Conservation (phyloP, 139 green algal genomes). For the Closterium sp. region DNA sequence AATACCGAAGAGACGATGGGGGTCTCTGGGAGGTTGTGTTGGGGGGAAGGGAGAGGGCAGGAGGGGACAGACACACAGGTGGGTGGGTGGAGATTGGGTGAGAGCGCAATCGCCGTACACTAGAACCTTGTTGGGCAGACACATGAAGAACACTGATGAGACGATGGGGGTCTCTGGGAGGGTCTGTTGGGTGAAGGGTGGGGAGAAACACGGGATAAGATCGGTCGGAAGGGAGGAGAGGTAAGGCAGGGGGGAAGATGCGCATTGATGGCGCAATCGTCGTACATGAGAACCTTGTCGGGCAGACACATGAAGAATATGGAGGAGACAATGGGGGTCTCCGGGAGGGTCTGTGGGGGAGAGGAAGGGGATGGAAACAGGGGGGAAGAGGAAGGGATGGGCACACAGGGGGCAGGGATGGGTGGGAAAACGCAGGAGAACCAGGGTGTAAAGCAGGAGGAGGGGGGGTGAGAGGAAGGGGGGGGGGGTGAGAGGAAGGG, state of each 20-base stretch:
- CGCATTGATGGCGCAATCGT: not conserved
- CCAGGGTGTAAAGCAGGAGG: too few relatives aligned
- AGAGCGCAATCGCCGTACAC: conserved; percentile 70
- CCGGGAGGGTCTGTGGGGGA: conserved; percentile 38
- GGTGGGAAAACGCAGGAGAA: too few relatives aligned
- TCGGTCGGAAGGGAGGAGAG: not conserved
- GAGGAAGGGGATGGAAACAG: not conserved
- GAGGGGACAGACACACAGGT: not conserved
- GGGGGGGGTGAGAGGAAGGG: too few relatives aligned
- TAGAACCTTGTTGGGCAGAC: conserved; percentile 71
- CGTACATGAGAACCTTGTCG: conserved; percentile 60
- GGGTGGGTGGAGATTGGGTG: conserved; percentile 69
- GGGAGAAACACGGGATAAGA: not conserved
- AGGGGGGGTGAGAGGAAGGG: too few relatives aligned
- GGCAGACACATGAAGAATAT: conserved; percentile 94
- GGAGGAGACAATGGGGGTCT: conserved; percentile 63
- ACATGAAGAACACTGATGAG: conserved; percentile 91
- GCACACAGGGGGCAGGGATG: too few relatives aligned
- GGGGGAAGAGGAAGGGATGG: not conserved
- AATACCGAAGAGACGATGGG: conserved; percentile 76
- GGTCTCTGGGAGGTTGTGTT: conserved; percentile 57
- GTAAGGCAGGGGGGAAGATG: not conserved
- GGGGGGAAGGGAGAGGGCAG: conserved; percentile 48
- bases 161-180: conserved; percentile 56
- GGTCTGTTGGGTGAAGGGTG: conserved; percentile 49